phyloP scores from a whole-genome alignment of 176 grass and related monocot genomes.

The Melocanna baccifera region DNA sequence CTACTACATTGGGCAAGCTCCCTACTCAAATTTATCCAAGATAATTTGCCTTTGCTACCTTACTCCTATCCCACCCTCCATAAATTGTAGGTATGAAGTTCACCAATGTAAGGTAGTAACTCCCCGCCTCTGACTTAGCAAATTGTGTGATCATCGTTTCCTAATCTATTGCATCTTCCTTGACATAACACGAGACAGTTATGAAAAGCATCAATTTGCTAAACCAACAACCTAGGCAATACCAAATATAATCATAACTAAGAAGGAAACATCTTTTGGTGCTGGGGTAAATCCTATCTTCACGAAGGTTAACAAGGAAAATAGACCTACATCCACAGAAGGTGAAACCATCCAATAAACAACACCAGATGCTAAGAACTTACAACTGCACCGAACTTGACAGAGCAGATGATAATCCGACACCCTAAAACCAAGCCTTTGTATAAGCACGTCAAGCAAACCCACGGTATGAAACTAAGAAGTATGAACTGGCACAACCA shows the following conservation, averaged over 20 bases:
- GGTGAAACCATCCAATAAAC: background rate
- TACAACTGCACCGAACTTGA: background rate
- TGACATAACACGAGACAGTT: background rate
- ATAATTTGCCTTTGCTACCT: background rate
- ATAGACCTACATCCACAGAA: background rate
- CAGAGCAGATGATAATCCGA: background rate
- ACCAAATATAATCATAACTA: background rate
- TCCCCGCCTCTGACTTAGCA: background rate
- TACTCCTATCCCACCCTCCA: background rate
- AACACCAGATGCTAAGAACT: background rate
- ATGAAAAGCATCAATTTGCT: background rate
- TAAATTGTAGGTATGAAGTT: background rate
- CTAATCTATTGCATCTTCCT: background rate
- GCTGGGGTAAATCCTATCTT: background rate
- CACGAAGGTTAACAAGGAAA: background rate
- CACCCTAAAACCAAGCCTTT: background rate
- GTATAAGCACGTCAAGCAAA: background rate
- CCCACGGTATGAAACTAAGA: background rate
- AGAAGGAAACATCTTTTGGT: background rate
- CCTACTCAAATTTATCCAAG: conserved; percentile 1
- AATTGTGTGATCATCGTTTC: background rate
- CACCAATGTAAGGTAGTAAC: background rate
- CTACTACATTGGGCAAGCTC: background rate
- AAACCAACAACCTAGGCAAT: background rate
- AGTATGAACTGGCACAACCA: background rate